phyloP scores from a whole-genome alignment of 208 protist genomes.

The Leishmania arabica region DNA sequence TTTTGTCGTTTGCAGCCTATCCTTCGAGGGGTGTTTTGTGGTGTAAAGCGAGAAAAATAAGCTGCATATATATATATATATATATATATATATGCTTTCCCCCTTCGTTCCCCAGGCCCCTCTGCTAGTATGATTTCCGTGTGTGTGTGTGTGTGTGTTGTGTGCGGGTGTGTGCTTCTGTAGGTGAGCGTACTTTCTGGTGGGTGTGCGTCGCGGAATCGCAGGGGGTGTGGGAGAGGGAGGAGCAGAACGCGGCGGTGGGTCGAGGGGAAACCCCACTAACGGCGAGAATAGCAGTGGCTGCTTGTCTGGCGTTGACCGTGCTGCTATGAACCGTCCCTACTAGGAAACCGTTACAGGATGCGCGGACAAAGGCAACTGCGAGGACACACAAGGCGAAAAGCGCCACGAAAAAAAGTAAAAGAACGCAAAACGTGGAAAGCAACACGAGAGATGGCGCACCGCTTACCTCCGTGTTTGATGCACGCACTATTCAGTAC shows the following conservation, averaged over 20 bases:
- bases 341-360: not conserved
- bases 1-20: not conserved
- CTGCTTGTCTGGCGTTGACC: not conserved
- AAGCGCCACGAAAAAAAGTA: not conserved
- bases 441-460: not conserved
- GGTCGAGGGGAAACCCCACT: not conserved
- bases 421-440: not conserved
- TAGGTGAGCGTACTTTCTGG: not conserved
- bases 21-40: not conserved
- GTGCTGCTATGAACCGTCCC: not conserved
- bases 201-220: not conserved
- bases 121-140: not conserved
- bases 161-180: not conserved
- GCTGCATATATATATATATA: not conserved
- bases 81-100: too few species aligned
- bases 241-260: not conserved
- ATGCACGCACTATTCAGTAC: not conserved
- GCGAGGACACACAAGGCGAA: not conserved
- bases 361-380: not conserved
- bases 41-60: not conserved
- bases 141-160: conserved; percentile 6
- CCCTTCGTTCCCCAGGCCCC: not conserved
- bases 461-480: not conserved
- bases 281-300: not conserved
- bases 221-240: not conserved